Percentiles rank a stretch among this genome's conserved stretches.
Conservation (phyloP, 345 rosid species). For the Tarenaya hassleriana region DNA sequence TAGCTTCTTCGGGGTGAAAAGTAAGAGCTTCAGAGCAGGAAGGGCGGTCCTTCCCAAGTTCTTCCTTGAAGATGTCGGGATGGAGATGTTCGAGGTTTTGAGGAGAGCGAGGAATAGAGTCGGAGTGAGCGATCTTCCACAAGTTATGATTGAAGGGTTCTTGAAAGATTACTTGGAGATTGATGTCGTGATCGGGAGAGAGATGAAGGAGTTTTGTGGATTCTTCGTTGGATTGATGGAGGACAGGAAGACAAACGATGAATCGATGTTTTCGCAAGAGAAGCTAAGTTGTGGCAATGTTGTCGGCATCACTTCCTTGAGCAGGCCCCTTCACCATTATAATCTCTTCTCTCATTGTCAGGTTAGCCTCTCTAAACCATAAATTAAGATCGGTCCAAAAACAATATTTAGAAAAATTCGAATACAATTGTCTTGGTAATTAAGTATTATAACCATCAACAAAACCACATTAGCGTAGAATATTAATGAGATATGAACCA, state of each 20-base stretch:
- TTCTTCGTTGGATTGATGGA: conserved; percentile 65
- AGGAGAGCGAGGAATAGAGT: conserved; percentile 41
- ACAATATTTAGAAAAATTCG: too few species aligned
- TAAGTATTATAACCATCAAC: too few species aligned
- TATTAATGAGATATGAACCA: too few species aligned
- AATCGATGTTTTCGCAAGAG: conserved; percentile 24
- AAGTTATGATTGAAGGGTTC: conserved; percentile 68
- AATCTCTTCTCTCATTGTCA: conserved; percentile 43
- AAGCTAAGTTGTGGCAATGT: conserved; percentile 23
- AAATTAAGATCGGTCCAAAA: too few species aligned
- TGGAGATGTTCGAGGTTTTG: conserved; percentile 46
- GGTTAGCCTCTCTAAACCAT: conserved; percentile 23
- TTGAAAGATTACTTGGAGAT: conserved; percentile 56
- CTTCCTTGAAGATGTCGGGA: conserved; percentile 59
- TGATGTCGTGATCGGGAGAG: conserved; percentile 56
- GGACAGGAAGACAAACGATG: conserved; percentile 30
- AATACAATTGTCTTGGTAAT: too few species aligned
- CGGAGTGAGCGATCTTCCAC: conserved; percentile 55
- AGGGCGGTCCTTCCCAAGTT: conserved; percentile 61
- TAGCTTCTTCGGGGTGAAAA: conserved; percentile 54
- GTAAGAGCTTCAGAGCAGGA: conserved; percentile 47
- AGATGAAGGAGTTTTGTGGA: conserved; percentile 49
- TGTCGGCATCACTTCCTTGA: conserved; percentile 42
- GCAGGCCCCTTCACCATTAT: conserved; percentile 36
- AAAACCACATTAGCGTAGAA: too few species aligned